Conservation (phyloP, 2,329 filamentous ascomycete species). For the Scedosporium boydii region DNA sequence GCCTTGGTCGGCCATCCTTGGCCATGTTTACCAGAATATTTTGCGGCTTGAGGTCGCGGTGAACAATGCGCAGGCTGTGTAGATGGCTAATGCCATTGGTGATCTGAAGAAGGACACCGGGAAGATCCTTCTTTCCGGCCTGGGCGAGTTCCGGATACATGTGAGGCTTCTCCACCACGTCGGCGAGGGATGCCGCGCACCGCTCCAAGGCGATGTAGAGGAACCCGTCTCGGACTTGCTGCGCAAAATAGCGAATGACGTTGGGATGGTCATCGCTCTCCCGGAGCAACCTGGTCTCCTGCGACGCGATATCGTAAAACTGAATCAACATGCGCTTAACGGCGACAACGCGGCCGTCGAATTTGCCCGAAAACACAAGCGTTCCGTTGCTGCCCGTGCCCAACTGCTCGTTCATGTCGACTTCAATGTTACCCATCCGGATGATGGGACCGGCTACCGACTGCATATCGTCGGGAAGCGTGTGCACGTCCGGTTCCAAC, state of each 20-base stretch:
- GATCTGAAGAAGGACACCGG: slow-evolving; percentile 77
- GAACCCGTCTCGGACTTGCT: slow-evolving; percentile 80
- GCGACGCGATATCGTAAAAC: slow-evolving; percentile 90
- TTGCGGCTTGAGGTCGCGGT: slow-evolving; percentile 93
- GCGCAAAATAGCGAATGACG: slow-evolving; percentile 92
- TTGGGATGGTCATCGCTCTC: slow-evolving; percentile 95
- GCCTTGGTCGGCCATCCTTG: slow-evolving; percentile 61
- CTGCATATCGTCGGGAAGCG: slow-evolving; percentile 45
- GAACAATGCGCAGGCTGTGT: slow-evolving; percentile 87
- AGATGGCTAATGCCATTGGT: slow-evolving; percentile 82
- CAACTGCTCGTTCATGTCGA: slow-evolving; percentile 53
- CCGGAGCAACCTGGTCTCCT: slow-evolving; percentile 81
- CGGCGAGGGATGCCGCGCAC: slow-evolving; percentile 86
- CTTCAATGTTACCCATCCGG: slow-evolving; percentile 54
- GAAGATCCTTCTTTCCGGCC: slow-evolving; percentile 65
- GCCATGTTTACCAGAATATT: slow-evolving; percentile 83
- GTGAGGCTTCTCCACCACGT: slow-evolving; percentile 71
- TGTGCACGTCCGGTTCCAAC: slow-evolving; percentile 53
- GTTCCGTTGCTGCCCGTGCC: slow-evolving; percentile 93
- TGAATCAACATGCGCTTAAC: slow-evolving; percentile 96
- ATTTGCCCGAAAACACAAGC: slow-evolving; percentile 87
- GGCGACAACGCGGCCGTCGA: slow-evolving; percentile 85
- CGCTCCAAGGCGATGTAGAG: slow-evolving; percentile 93
- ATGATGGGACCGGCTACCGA: slow-evolving; percentile 51
- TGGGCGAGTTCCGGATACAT: slow-evolving; percentile 59